These are phyloP conservation scores for Dryadomyces quercivorus DNA, from an alignment of 2,329 filamentous ascomycete species.

Conservation along the genomic window DNA sequence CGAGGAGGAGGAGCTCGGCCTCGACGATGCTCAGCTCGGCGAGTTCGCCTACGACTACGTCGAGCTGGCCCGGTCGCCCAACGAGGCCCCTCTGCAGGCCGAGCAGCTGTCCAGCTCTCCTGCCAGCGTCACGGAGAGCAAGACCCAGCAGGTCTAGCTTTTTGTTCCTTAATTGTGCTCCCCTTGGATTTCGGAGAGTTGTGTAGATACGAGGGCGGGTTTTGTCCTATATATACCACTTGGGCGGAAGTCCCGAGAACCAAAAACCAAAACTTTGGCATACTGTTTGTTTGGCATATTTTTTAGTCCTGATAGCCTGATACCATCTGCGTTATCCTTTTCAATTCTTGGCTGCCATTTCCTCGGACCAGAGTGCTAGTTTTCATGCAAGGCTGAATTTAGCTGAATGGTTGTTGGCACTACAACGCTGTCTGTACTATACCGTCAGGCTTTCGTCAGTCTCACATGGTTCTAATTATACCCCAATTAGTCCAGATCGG, in stretches of 20 bases:
- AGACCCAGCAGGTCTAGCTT: not conserved
- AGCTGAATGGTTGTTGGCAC: too few species aligned
- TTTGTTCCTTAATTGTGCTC: not conserved
- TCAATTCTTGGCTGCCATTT: not conserved
- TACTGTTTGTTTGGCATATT: not conserved
- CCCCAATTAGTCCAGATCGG: too few species aligned
- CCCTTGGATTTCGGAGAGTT: not conserved
- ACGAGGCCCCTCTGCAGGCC: conserved; percentile 16
- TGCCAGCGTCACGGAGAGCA: conserved; percentile 12
- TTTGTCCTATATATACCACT: conserved; percentile 2
- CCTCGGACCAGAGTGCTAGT: too few species aligned
- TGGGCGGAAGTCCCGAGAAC: not conserved
- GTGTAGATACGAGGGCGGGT: not conserved
- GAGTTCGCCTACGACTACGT: conserved; percentile 81
- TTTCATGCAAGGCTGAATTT: too few species aligned
- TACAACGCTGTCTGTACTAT: too few species aligned
- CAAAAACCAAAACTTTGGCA: not conserved
- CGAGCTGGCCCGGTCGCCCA: conserved; percentile 54
- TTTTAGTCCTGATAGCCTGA: conserved; percentile 5
- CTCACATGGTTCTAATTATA: too few species aligned
- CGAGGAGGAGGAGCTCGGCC: conserved; percentile 56
- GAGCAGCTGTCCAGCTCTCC: conserved; percentile 12
- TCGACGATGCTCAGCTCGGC: conserved; percentile 65
- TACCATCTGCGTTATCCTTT: conserved; percentile 4
- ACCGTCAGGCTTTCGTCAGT: too few species aligned